Base-by-base conservation (phyloP, 768 basidiomycete species). In the Xanthoconium purpureum region DNA sequence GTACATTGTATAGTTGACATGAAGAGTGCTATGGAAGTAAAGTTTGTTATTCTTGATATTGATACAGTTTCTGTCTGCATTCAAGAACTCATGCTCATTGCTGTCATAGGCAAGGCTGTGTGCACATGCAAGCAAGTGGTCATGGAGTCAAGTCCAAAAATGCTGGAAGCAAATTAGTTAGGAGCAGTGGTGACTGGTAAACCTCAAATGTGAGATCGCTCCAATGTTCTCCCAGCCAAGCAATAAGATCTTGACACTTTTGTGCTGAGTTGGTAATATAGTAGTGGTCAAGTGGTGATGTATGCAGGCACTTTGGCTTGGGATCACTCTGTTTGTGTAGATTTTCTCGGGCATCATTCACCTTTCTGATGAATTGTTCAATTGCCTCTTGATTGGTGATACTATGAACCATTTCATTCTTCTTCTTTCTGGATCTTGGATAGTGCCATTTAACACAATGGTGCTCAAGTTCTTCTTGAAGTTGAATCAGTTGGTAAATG, bases 381-480 rank as follows among this genome's bases (percentile, higher is more conserved):
- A 55, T 49, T 0, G 46, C 54, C 10, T 55, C 54, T 30, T 49
- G 54, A 1, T 49, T 49, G 7, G 33, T 17, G 6, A 39, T 39
- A 17, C 38, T 39, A 15, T 13, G 6, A 17, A 46, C 14, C 30
- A 46, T 11, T 6, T 3, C 18, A 5, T 3, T 9, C 45, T 46
- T 46, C 13, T 47, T 47, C 32, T 47, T 47, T 6, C 12, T 13
- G 1, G 44, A 30, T 17, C 30, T 13, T 6, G n/a, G 17, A 33
- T 9, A 46, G 9, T 9, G 10, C 5, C 6, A 8, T 18, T 46
- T 32, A 0, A 18, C 6, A 32, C 13, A 9, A 0, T 5, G 30
- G 6, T 57, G 46, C 17, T 52, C 32, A 5, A 57, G 50, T 10
- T 57, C 39, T n/a, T n/a, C n/a, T n/a, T n/a, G n/a, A n/a, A n/a